Percentiles rank a stretch among this genome's conserved stretches.
Evolutionary conservation across 805 yeast genomes (phyloP).

Genomic region (Suhomyces kilbournensis): DNA sequence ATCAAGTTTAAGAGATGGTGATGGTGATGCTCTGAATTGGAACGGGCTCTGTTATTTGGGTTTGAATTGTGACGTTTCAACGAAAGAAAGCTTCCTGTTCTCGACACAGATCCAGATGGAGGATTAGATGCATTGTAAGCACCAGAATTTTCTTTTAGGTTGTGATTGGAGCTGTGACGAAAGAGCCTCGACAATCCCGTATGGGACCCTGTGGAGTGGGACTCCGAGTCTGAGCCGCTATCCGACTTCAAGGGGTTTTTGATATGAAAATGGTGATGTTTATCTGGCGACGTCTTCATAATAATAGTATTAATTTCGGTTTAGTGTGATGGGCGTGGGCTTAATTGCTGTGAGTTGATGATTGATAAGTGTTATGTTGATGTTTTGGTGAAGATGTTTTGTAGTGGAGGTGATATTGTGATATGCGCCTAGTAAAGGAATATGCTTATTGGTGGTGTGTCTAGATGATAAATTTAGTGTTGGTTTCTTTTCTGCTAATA

Average conservation of each 20-base stretch:
- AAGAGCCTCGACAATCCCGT: slow-evolving; percentile 18
- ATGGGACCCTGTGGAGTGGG: slow-evolving; percentile 10
- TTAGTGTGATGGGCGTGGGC: neutral
- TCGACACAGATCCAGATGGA: slow-evolving; percentile 1
- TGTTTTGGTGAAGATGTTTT: neutral
- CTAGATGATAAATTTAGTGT: neutral
- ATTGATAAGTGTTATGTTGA: neutral
- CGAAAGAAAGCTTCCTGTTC: slow-evolving; percentile 9
- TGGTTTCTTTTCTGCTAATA: neutral
- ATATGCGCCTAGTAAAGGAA: neutral
- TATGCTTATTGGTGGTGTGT: neutral
- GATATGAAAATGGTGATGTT: slow-evolving; percentile 18
- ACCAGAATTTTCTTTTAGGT: neutral
- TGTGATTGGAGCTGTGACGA: slow-evolving; percentile 15
- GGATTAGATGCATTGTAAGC: neutral
- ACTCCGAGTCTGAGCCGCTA: slow-evolving; percentile 4
- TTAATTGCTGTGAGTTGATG: neutral
- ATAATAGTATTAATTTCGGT: neutral
- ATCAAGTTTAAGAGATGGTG: slow-evolving; percentile 1
- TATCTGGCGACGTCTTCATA: slow-evolving; percentile 10
- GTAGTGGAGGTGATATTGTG: neutral
- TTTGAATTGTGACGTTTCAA: slow-evolving; percentile 9
- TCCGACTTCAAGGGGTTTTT: slow-evolving; percentile 22
- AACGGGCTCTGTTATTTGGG: slow-evolving; percentile 3
- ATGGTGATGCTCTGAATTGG: slow-evolving; percentile 6